Conservation (phyloP, 176 grass and related monocot species). For the Rhynchospora pubera region DNA sequence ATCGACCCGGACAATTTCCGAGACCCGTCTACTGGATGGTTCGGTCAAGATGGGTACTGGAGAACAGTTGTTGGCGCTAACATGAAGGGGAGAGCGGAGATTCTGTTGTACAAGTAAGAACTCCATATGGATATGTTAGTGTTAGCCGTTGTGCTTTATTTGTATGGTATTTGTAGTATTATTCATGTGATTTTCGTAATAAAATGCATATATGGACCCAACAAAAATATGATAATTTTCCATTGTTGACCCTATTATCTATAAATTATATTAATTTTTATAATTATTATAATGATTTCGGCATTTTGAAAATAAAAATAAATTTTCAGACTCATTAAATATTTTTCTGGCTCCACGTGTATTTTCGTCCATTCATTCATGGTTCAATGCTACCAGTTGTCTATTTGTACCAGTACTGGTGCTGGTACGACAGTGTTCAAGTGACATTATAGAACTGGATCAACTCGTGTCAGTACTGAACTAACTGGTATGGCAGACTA, state of each 20-base stretch:
- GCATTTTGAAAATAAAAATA: too few species aligned
- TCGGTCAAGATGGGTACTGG: constrained; percentile 53
- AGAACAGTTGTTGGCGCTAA: constrained; percentile 32
- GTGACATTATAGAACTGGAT: not conserved
- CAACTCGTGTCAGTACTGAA: not conserved
- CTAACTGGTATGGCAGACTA: not conserved
- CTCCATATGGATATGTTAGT: not conserved
- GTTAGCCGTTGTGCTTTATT: not conserved
- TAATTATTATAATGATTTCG: too few species aligned
- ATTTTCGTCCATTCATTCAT: not conserved
- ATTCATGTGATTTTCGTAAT: too few species aligned
- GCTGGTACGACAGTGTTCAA: not conserved
- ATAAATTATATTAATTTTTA: too few species aligned
- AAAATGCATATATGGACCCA: too few species aligned
- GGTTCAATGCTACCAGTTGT: too few species aligned
- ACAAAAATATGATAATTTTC: too few species aligned
- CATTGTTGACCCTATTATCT: too few species aligned
- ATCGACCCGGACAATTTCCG: constrained; percentile 32
- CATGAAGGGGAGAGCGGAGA: constrained; percentile 18
- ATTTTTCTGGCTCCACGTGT: too few species aligned
- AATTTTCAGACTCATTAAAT: too few species aligned
- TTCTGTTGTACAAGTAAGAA: constrained; percentile 27
- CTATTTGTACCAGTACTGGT: not conserved
- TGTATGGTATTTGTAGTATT: too few species aligned
- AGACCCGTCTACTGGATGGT: constrained; percentile 60